phyloP scores from a whole-genome alignment of 768 basidiomycete species.

The Psilocybe sp. region DNA sequence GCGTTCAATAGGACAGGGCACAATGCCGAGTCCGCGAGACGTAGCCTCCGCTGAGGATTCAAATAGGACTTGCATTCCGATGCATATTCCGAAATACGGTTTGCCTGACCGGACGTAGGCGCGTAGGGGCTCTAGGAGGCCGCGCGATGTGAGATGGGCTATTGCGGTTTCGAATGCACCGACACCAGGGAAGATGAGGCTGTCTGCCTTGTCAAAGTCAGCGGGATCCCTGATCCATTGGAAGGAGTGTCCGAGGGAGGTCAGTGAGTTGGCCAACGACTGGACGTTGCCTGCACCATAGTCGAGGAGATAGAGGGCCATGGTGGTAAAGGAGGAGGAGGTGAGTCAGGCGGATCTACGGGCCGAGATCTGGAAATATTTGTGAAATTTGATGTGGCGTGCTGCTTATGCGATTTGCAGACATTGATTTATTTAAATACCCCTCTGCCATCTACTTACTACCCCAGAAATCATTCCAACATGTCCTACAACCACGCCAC shows the following conservation, averaged over 20 bases:
- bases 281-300: constrained; percentile 96
- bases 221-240: constrained; percentile 80
- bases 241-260: constrained; percentile 79
- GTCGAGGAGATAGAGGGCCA: constrained; percentile 83
- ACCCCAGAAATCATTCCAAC: neutral
- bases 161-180: constrained; percentile 92
- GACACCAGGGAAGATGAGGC: constrained; percentile 95
- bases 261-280: constrained; percentile 90
- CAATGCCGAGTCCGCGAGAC: constrained; percentile 73
- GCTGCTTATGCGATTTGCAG: too few species aligned
- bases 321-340: constrained; percentile 15
- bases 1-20: constrained; percentile 75
- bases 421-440: neutral
- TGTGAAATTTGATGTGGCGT: constrained; percentile 11
- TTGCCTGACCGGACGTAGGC: constrained; percentile 82
- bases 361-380: constrained; percentile 12
- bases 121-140: constrained; percentile 76
- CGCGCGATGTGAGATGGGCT: constrained; percentile 65
- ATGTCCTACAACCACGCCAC: constrained; percentile 35
- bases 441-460: neutral
- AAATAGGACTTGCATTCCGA: constrained; percentile 97
- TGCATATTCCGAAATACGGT: constrained; percentile 98
- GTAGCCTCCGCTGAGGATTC: constrained; percentile 80
- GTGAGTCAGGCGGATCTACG: constrained; percentile 19
- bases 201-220: constrained; percentile 89